These are phyloP conservation scores for Barnettozyma californica DNA, from an alignment of 805 yeast genomes.

Conservation along the genomic window DNA sequence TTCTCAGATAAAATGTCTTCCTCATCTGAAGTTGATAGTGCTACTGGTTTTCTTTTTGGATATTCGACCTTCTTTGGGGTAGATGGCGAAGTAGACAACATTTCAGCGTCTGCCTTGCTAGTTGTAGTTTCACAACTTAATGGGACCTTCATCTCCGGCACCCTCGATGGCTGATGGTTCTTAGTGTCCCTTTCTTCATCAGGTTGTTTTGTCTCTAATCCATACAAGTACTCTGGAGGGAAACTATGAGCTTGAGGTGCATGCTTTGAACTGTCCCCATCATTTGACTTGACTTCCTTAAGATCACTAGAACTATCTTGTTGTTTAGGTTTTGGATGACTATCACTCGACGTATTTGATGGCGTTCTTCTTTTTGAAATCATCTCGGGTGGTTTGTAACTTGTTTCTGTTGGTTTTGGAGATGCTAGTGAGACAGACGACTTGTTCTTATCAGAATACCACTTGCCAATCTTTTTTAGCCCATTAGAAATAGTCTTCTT, in stretches of 20 bases:
- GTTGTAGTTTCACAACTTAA: constrained; percentile 1
- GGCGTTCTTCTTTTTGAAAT: constrained; percentile 49
- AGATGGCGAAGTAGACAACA: constrained; percentile 4
- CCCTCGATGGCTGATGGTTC: constrained; percentile 18
- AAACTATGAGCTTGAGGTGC: constrained; percentile 27
- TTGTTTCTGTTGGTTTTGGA: constrained; percentile 1
- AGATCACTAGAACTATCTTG: constrained; percentile 7
- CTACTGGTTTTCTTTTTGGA: constrained; percentile 21
- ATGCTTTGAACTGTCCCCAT: constrained; percentile 2
- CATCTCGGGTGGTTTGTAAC: constrained; percentile 58
- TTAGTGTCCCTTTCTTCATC: constrained; percentile 9
- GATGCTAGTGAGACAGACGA: constrained; percentile 2
- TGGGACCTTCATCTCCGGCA: constrained; percentile 23
- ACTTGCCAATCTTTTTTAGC: constrained; percentile 56
- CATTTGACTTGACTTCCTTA: constrained; percentile 8
- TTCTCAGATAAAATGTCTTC: not conserved
- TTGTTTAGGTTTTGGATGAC: not conserved
- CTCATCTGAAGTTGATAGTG: not conserved
- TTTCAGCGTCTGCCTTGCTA: not conserved
- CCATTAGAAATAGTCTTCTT: constrained; percentile 40
- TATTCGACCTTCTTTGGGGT: constrained; percentile 7
- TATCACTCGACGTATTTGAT: constrained; percentile 14
- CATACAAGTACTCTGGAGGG: constrained; percentile 23
- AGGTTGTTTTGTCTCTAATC: constrained; percentile 13
- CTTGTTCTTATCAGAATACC: constrained; percentile 54